Conservation (phyloP, 169 alveolate species). For the Perkinsus olseni region DNA sequence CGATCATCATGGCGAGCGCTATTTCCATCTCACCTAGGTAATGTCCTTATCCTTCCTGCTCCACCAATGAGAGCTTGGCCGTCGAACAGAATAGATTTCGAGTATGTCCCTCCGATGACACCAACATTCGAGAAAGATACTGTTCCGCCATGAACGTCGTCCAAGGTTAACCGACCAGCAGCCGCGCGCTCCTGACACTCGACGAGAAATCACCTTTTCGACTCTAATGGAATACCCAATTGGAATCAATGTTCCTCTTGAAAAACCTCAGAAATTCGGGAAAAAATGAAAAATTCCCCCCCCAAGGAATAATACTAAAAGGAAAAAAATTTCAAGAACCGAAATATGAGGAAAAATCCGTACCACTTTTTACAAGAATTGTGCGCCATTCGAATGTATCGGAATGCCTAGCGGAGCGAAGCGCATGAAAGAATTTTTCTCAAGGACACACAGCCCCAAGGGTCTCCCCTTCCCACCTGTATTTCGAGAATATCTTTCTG, state of each 20-base stretch:
- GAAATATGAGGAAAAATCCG: not conserved
- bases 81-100: constrained; percentile 77
- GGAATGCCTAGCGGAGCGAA: not conserved
- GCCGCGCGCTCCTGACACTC: not conserved
- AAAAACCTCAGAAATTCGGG: not conserved
- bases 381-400: too few relatives aligned
- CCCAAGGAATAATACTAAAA: not conserved
- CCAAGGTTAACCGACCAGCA: constrained; percentile 27
- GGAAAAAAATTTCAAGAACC: not conserved
- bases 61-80: constrained; percentile 86
- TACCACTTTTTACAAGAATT: too few relatives aligned
- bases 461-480: constrained; percentile 46
- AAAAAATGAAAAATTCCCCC: not conserved
- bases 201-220: too few relatives aligned
- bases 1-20: constrained; percentile 31
- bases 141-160: constrained; percentile 81
- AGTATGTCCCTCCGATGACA: constrained; percentile 83
- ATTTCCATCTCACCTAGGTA: constrained; percentile 46
- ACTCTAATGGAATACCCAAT: too few relatives aligned
- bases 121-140: constrained; percentile 84
- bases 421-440: too few relatives aligned
- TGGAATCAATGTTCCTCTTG: not conserved
- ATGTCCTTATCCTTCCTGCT: constrained; percentile 51
- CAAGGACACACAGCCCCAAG: not conserved
- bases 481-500: constrained; percentile 66